A percentile compares a stretch with the other conserved stretches of the same genome.
Evolutionary conservation across 2,329 filamentous ascomycete species (phyloP).

Genomic region (Tolypocladium inflatum): DNA sequence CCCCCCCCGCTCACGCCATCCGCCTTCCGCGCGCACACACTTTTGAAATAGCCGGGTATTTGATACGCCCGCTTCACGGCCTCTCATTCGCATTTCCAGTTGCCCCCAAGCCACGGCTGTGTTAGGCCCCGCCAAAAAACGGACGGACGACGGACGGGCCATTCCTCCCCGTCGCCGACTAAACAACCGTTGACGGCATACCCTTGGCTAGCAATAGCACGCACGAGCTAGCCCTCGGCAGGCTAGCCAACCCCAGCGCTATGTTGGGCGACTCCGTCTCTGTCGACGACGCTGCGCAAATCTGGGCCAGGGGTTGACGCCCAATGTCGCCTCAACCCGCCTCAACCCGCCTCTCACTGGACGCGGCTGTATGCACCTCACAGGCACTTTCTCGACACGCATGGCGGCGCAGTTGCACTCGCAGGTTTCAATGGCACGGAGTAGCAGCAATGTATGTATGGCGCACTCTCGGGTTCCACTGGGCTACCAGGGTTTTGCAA

Average conservation of each 20-base stretch:
- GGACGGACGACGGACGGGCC: background rate
- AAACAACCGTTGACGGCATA: background rate
- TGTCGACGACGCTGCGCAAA: background rate
- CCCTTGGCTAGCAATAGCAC: background rate
- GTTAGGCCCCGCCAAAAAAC: background rate
- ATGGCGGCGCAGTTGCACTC: constrained; percentile 31
- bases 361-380: constrained; percentile 18
- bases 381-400: constrained; percentile 22
- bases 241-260: background rate
- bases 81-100: background rate
- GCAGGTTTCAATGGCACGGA: constrained; percentile 5
- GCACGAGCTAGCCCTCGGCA: background rate
- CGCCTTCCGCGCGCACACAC: background rate
- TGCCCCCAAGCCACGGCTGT: background rate
- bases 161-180: background rate
- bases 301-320: constrained; percentile 17
- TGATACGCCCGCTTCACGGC: too few relatives aligned
- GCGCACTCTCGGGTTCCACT: constrained; percentile 1
- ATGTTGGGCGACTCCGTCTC: background rate
- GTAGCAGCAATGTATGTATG: constrained; percentile 5
- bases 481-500: background rate
- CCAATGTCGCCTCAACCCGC: constrained; percentile 23
- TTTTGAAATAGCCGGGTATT: background rate
- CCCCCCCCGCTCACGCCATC: background rate
- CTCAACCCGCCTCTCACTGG: constrained; percentile 19